Percentiles rank a stretch among this genome's conserved stretches.
Conservation (phyloP, 495 filamentous ascomycete genomes). For the Glutinoglossum americanum region DNA sequence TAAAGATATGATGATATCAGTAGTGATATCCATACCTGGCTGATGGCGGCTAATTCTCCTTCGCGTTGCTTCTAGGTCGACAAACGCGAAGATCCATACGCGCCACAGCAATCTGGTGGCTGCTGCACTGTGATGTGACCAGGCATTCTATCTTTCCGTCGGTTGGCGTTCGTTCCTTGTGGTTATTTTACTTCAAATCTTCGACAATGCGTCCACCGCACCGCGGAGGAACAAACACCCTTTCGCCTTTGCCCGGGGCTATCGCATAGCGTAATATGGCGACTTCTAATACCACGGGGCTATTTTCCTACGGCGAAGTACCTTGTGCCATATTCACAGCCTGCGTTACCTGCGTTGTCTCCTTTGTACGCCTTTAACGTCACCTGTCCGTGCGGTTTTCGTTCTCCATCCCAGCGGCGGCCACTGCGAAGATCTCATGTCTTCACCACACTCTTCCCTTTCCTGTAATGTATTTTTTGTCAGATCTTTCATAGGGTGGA, state of each 20-base stretch:
- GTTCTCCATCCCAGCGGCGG: no score
- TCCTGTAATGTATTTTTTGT: no score
- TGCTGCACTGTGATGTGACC: conserved; percentile 88
- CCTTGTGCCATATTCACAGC: neutral
- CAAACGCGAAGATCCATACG: conserved; percentile 88
- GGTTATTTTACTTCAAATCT: neutral
- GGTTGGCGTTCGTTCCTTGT: neutral
- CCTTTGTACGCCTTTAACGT: neutral
- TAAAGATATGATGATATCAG: neutral
- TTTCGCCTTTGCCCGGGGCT: neutral
- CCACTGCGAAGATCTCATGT: no score
- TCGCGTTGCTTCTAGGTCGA: conserved; percentile 31
- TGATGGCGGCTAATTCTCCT: neutral
- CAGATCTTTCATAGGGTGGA: no score
- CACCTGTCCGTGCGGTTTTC: no score
- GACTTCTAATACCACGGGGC: neutral
- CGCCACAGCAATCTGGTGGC: conserved; percentile 68
- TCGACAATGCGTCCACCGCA: neutral
- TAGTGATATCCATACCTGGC: no score
- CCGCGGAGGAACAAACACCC: neutral
- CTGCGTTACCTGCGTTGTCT: neutral
- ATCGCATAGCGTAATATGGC: neutral
- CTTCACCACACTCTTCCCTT: no score
- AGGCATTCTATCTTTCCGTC: neutral
- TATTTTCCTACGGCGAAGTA: neutral